Conservation (phyloP, 306 rosid species). For the Cucurbita ficifolia region DNA sequence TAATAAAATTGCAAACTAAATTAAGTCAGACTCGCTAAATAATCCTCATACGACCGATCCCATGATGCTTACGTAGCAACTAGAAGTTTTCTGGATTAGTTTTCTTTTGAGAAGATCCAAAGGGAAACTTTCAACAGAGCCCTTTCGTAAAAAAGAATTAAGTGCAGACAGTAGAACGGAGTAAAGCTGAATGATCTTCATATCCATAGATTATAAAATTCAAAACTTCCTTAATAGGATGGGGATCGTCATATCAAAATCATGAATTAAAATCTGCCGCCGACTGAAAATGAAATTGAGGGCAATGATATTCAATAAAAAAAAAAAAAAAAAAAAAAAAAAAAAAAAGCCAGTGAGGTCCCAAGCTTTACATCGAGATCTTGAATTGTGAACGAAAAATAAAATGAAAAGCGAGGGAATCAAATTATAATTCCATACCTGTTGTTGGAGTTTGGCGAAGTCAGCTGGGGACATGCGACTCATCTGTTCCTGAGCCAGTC, state of each 20-base stretch:
- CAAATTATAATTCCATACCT: conserved; percentile 20
- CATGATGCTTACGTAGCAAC: neutral
- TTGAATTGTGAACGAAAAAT: neutral
- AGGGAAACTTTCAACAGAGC: neutral
- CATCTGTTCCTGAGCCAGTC: conserved; percentile 93
- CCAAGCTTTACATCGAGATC: neutral
- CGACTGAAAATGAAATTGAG: neutral
- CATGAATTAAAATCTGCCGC: neutral
- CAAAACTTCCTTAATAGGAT: neutral
- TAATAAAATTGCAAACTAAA: neutral
- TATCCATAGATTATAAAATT: neutral
- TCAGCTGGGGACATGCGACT: conserved; percentile 94
- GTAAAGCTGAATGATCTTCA: neutral
- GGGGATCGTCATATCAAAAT: neutral
- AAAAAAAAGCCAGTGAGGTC: neutral
- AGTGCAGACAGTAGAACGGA: neutral
- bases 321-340: no score
- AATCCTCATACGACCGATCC: neutral
- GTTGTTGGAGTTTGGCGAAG: conserved; percentile 81
- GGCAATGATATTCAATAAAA: neutral
- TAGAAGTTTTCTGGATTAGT: neutral
- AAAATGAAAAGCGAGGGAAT: neutral
- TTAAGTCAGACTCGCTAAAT: neutral
- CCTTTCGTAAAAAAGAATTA: neutral
- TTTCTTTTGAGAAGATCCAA: neutral